Base-by-base conservation (phyloP, 1,284 basidiomycete species). In the Rhodotorula glutinis region DNA sequence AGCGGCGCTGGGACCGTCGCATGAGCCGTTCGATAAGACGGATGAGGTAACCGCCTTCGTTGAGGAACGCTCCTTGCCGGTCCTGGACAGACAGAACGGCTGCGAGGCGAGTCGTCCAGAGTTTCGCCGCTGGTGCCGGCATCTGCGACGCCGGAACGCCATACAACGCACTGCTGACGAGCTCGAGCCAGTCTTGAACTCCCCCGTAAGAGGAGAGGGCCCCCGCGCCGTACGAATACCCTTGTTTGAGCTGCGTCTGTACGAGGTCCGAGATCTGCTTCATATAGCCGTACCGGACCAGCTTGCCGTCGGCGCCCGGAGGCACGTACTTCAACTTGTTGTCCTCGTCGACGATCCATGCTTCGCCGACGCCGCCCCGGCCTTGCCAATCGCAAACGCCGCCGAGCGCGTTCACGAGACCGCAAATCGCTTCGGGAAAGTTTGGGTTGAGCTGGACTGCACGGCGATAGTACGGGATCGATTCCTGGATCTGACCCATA, bases 331-430 rank as follows among this genome's bases (percentile, higher is more conserved):
- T 14, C 25, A 58, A 52, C 59, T 30, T 38, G 44, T 57, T 64
- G 14, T 70, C 17, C 5, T 49, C 56, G 51, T 67, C 61, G 55
- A 74, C 73, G 46, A 69, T 59, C 57, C 66, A 66, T 3, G 69
- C 67, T 60, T 73, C 74, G 30, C 67, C 71, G 21, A 75, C 59
- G 41, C 74, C 76, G 49, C 83, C 80, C 55, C 83, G 80, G 9
- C 83, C 83, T 38, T 78, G 77, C 85, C 85, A 86, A 74, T 84
- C 82, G 73, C 85, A 85, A 9, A 86, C 78, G 0, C 85, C 82
- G 52, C 81, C 81, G 51, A 84, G 79, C 13, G 84, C 81, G 66
- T 83, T 84, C 54, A 80, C 82, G 10, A 86, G 75, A 8, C 85
- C 85, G 69, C 85, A 85, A 16, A 84, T 77, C 1, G 85, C 86